Conservation (phyloP, 257 asterid species). For the Nicotiana attenuata region DNA sequence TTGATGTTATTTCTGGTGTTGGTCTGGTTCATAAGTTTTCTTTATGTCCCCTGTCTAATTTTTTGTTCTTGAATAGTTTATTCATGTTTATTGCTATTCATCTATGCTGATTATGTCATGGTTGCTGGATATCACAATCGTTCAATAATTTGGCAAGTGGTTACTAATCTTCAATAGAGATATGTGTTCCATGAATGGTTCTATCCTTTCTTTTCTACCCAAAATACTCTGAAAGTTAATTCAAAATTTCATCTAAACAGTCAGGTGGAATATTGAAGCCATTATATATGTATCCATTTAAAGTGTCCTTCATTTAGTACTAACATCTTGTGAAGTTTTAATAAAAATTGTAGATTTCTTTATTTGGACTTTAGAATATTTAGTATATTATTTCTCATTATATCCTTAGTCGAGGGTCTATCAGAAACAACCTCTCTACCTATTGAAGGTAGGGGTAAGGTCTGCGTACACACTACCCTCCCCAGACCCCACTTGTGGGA, state of each 20-base stretch:
- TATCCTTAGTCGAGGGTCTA: background rate
- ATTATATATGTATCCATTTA: background rate
- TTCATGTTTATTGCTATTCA: conserved; percentile 16
- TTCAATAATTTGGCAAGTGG: conserved; percentile 62
- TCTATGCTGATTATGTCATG: conserved; percentile 62
- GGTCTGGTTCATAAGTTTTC: too few relatives aligned
- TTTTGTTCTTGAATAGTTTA: too few relatives aligned
- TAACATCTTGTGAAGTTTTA: background rate
- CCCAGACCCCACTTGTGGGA: too few relatives aligned
- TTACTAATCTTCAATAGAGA: background rate
- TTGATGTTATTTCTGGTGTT: too few relatives aligned
- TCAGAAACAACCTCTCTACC: too few relatives aligned
- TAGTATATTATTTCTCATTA: background rate
- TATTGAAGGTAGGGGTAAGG: too few relatives aligned
- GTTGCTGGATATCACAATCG: conserved; percentile 42
- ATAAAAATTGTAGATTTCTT: background rate
- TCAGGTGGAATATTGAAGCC: background rate
- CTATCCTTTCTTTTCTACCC: background rate
- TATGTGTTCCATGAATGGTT: background rate
- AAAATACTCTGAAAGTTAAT: conserved; percentile 1
- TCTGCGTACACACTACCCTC: too few relatives aligned
- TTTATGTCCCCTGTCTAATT: too few relatives aligned
- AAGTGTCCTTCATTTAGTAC: background rate
- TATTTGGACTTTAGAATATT: background rate
- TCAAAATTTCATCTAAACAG: background rate